Evolutionary conservation across 2,329 filamentous ascomycete species (phyloP).

Genomic region (Monosporascus sp.): DNA sequence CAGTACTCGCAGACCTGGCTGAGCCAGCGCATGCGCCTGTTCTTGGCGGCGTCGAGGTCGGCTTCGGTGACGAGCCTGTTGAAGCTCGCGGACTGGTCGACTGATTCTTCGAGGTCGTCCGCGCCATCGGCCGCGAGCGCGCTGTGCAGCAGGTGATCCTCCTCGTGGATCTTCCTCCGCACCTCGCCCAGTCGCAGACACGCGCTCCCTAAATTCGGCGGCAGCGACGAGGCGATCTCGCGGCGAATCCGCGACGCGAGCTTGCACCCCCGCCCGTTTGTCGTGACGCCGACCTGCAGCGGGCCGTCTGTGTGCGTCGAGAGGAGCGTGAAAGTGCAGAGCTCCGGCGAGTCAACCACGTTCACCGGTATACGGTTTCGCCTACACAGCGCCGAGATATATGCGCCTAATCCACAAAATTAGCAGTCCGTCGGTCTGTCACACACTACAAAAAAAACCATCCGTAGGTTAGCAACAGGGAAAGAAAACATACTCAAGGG

Average conservation of each 20-base stretch:
- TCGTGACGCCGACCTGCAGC: constrained; percentile 91
- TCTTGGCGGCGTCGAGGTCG: constrained; percentile 70
- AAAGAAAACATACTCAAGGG: constrained; percentile 28
- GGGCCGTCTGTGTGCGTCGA: constrained; percentile 88
- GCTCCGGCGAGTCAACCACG: constrained; percentile 77
- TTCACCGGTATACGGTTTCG: constrained; percentile 86
- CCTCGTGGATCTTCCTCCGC: constrained; percentile 66
- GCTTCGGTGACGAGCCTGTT: constrained; percentile 75
- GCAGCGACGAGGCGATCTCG: constrained; percentile 79
- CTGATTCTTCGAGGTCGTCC: constrained; percentile 50
- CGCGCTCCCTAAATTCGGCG: constrained; percentile 67
- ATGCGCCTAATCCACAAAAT: constrained; percentile 40
- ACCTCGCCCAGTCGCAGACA: constrained; percentile 74
- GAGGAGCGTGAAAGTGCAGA: constrained; percentile 86
- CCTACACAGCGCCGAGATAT: constrained; percentile 71
- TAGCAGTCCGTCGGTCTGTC: neutral
- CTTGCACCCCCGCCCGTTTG: constrained; percentile 91
- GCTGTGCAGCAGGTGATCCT: constrained; percentile 50
- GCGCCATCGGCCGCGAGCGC: constrained; percentile 30
- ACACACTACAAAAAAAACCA: neutral
- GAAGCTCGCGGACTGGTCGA: constrained; percentile 74
- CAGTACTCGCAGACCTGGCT: constrained; percentile 98
- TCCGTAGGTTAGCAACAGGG: neutral
- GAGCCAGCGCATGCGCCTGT: constrained; percentile 84
- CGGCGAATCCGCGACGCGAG: constrained; percentile 83